A percentile compares a stretch with the other conserved stretches of the same genome.
Conservation (phyloP, 164 flowering plant genomes). For the Kalanchoe fedtschenkoi region DNA sequence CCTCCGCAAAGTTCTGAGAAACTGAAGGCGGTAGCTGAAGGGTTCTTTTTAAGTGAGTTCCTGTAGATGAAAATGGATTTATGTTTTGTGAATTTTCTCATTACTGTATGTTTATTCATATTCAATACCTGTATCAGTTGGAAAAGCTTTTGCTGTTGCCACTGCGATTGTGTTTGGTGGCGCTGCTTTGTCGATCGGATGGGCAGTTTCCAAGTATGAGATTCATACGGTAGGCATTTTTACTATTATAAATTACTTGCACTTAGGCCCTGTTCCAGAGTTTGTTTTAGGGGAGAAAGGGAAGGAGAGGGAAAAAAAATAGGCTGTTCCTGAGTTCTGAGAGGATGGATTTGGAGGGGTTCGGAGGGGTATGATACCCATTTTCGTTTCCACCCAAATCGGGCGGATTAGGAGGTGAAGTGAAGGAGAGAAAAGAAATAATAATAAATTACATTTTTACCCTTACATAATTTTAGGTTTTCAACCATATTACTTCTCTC, state of each 20-base stretch:
- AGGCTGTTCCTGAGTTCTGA: too few species aligned
- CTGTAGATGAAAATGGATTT: background rate
- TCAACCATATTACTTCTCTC: too few species aligned
- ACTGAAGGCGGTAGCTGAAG: slow-evolving; percentile 72
- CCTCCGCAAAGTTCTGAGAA: slow-evolving; percentile 46
- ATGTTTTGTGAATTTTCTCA: background rate
- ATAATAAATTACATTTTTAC: too few species aligned
- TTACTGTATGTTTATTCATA: background rate
- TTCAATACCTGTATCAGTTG: slow-evolving; percentile 44
- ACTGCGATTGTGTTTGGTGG: slow-evolving; percentile 70
- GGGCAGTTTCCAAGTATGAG: slow-evolving; percentile 56
- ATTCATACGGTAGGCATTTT: slow-evolving; percentile 43
- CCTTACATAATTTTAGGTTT: too few species aligned
- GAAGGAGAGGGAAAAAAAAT: too few species aligned
- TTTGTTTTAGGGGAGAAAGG: too few species aligned
- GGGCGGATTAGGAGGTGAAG: too few species aligned
- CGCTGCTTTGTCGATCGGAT: slow-evolving; percentile 44
- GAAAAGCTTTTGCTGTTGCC: slow-evolving; percentile 65
- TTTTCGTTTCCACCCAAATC: too few species aligned
- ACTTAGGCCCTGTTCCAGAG: too few species aligned
- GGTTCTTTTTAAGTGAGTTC: slow-evolving; percentile 46
- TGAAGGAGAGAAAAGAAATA: too few species aligned
- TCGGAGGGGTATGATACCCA: too few species aligned
- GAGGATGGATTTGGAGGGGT: too few species aligned
- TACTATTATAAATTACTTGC: background rate